These are phyloP conservation scores for Hortiboletus campestris DNA, from an alignment of 768 basidiomycete genomes.

Conservation along the genomic window DNA sequence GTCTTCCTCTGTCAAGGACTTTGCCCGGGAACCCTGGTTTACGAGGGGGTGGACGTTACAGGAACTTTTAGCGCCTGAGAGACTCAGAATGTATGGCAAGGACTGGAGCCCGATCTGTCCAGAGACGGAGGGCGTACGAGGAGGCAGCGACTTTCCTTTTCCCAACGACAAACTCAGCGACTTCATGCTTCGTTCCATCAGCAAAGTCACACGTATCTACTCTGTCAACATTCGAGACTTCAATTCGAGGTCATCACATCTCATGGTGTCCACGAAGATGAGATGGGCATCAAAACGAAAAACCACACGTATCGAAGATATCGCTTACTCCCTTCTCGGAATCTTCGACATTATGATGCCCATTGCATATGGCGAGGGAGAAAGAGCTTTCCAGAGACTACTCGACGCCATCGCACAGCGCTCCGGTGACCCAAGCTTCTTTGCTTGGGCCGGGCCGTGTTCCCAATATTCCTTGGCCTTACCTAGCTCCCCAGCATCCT, in stretches of 20 bases:
- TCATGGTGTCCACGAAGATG: constrained; percentile 15
- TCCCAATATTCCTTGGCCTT: constrained; percentile 7
- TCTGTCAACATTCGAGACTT: neutral
- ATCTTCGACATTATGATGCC: constrained; percentile 13
- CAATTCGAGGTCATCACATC: neutral
- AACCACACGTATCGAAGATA: constrained; percentile 10
- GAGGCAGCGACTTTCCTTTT: constrained; percentile 1
- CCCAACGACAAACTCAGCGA: constrained; percentile 12
- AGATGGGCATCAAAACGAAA: constrained; percentile 14
- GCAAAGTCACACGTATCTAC: neutral
- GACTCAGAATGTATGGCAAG: constrained; percentile 8
- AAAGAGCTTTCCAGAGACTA: constrained; percentile 9
- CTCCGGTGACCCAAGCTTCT: constrained; percentile 12
- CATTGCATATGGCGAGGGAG: constrained; percentile 12
- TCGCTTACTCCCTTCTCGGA: constrained; percentile 9
- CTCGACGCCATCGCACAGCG: constrained; percentile 13
- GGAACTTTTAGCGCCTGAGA: constrained; percentile 12
- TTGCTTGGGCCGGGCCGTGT: constrained; percentile 10
- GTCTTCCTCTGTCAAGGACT: constrained; percentile 1
- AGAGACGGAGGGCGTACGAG: neutral
- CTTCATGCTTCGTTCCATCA: constrained; percentile 1
- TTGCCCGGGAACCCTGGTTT: constrained; percentile 7
- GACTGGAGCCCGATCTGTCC: constrained; percentile 10
- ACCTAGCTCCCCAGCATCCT: constrained; percentile 13
- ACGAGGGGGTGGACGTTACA: constrained; percentile 15